Evolutionary conservation across 2,329 filamentous ascomycete genomes (phyloP).

Genomic region (Lasiodiplodia theobromae): DNA sequence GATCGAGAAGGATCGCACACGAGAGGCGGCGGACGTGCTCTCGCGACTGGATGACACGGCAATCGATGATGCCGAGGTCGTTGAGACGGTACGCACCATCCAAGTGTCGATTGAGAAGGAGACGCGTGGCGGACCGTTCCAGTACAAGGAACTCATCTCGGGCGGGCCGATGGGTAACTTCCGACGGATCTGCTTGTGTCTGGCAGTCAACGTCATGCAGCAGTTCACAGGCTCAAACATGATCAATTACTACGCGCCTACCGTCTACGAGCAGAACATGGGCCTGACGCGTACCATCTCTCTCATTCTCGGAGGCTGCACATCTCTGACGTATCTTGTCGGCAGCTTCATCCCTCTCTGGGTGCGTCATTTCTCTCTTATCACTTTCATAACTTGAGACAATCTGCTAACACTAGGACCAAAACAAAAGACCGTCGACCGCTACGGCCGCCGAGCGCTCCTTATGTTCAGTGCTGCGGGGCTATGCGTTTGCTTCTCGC

Average conservation of each 20-base stretch:
- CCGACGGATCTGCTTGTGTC: conserved; percentile 44
- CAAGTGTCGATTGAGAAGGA: conserved; percentile 43
- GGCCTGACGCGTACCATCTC: conserved; percentile 55
- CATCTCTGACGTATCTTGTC: conserved; percentile 49
- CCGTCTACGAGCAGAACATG: conserved; percentile 51
- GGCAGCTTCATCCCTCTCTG: conserved; percentile 50
- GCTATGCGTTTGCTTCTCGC: conserved; percentile 53
- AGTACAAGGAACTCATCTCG: conserved; percentile 46
- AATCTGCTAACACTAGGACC: conserved; percentile 17
- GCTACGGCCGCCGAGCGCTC: conserved; percentile 51
- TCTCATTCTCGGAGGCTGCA: conserved; percentile 59
- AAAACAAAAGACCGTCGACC: conserved; percentile 45
- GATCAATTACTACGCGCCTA: conserved; percentile 52
- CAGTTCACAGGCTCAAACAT: conserved; percentile 49
- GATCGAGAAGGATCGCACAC: conserved; percentile 41
- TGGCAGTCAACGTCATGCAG: conserved; percentile 46
- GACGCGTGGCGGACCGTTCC: conserved; percentile 43
- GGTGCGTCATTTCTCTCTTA: not conserved
- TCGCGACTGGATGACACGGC: not conserved
- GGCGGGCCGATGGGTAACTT: conserved; percentile 42
- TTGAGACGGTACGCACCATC: conserved; percentile 48
- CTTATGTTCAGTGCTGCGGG: conserved; percentile 52
- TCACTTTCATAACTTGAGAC: not conserved
- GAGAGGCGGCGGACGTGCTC: conserved; percentile 36
- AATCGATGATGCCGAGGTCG: conserved; percentile 33